Evolutionary conservation across 2,329 filamentous ascomycete genomes (phyloP), one percentile per base, ranked within the genome.

Genomic region (Paracorniculantispora psalliotae): DNA sequence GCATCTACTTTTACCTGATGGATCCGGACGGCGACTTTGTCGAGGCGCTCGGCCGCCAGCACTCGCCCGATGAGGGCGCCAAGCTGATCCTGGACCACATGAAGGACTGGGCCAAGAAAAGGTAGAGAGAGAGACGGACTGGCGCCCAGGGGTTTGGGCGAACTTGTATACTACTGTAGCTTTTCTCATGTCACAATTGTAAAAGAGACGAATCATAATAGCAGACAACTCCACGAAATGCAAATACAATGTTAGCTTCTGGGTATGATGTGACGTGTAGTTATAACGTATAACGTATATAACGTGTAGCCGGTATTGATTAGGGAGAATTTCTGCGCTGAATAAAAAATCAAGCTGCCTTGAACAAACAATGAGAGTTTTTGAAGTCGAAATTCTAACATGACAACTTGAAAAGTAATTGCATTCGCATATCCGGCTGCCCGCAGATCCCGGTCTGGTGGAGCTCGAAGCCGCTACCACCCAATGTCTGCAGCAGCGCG

Each of bases 1-100:
- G 92, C 74, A 99, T 99, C 67, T 99, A 99, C 80, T 99, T 99
- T 69, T 99, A 99, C 74, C 77, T 99, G 66, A 99, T 99, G 94
- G 94, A 97, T 72, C 94, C 94, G 0, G 92, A 97, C 67, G 93
- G 93, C 21, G 92, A 99, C 73, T 99, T 99, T 73, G 93, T 99
- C 28, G 96, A 99, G 78, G 96, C 92, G 13, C 87, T 99, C 69
- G 94, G 94, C 19, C 82, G 94, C 63, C 94, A 99, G 76, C 92
- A 97, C 75, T 96, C 91, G 44, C 91, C 93, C 1, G 88, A 94
- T 63, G 84, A 91, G 68, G 94, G 88, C 1, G 90, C 92, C 7
- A 87, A 86, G 75, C 79, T 97, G 60, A 97, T 99, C 58, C 74
- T 88, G 61, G 87, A 89, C 62, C 94, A 99, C 74, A 88, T 97